phyloP scores from a whole-genome alignment of 768 basidiomycete genomes.

The Naganishia randhawae region DNA sequence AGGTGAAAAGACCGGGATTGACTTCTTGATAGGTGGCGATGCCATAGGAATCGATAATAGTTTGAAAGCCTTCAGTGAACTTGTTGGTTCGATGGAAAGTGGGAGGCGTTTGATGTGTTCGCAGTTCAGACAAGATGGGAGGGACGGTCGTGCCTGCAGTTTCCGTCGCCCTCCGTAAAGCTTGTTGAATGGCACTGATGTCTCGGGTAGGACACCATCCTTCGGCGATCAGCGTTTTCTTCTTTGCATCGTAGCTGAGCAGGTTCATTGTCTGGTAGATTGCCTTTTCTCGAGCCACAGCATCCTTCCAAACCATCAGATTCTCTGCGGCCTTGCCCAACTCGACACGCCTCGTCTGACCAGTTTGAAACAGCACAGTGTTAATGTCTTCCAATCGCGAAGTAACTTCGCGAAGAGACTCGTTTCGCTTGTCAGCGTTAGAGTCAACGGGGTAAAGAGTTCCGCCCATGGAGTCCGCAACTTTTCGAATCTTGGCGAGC shows the following conservation, averaged over 20 bases:
- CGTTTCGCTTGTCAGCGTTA: slow-evolving; percentile 84
- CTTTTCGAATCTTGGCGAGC: slow-evolving; percentile 93
- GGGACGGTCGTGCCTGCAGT: slow-evolving; percentile 88
- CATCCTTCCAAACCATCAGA: slow-evolving; percentile 85
- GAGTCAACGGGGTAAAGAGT: slow-evolving; percentile 94
- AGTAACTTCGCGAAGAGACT: slow-evolving; percentile 82
- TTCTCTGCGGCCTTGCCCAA: slow-evolving; percentile 78
- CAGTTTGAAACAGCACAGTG: slow-evolving; percentile 83
- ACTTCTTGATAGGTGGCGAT: slow-evolving; percentile 91
- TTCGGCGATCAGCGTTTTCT: slow-evolving; percentile 93
- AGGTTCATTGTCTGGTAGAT: slow-evolving; percentile 94
- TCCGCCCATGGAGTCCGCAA: slow-evolving; percentile 98
- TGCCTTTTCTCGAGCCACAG: slow-evolving; percentile 89
- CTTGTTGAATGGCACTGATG: slow-evolving; percentile 76
- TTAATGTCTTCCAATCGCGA: slow-evolving; percentile 86
- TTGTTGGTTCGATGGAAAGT: slow-evolving; percentile 93
- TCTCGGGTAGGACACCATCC: slow-evolving; percentile 97
- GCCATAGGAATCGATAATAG: slow-evolving; percentile 97
- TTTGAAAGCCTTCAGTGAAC: slow-evolving; percentile 94
- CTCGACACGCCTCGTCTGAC: slow-evolving; percentile 73
- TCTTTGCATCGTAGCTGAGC: slow-evolving; percentile 86
- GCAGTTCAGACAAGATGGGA: slow-evolving; percentile 84
- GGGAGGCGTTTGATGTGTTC: slow-evolving; percentile 84
- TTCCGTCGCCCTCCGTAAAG: slow-evolving; percentile 86
- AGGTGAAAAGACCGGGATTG: slow-evolving; percentile 86